Evolutionary conservation across 352 stramenopile genomes (phyloP).

Genomic region (Plasmopara halstedii): DNA sequence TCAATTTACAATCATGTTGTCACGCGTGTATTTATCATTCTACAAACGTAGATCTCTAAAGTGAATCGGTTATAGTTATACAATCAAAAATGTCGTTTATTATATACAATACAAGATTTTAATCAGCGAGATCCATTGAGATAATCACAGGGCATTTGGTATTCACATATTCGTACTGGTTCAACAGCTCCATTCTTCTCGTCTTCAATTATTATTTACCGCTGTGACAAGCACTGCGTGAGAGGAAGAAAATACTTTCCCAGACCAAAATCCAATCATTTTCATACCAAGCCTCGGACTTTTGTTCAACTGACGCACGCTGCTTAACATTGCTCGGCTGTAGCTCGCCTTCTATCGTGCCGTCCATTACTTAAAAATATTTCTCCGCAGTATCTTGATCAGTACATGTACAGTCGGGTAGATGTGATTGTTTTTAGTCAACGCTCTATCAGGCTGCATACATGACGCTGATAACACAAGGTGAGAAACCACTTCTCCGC

Average conservation of each 20-base stretch:
- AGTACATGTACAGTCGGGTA: constrained; percentile 5
- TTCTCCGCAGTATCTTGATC: constrained; percentile 5
- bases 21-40: not conserved
- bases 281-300: constrained; percentile 26
- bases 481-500: constrained; percentile 1
- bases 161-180: too few species aligned
- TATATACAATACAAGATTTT: too few species aligned
- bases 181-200: too few species aligned
- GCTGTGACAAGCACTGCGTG: not conserved
- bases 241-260: not conserved
- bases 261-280: constrained; percentile 27
- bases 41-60: not conserved
- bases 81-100: not conserved
- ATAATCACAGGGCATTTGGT: too few species aligned
- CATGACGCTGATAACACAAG: constrained; percentile 7
- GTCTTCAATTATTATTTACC: too few species aligned
- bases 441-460: constrained; percentile 3
- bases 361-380: constrained; percentile 11
- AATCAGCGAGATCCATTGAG: too few species aligned
- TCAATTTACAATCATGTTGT: not conserved
- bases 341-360: constrained; percentile 15
- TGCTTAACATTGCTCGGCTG: constrained; percentile 15
- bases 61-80: not conserved
- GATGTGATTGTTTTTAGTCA: not conserved
- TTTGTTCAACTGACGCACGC: constrained; percentile 11